These are phyloP conservation scores for Cichorium intybus DNA, from an alignment of 140 eudicot species.

Conservation along the genomic window DNA sequence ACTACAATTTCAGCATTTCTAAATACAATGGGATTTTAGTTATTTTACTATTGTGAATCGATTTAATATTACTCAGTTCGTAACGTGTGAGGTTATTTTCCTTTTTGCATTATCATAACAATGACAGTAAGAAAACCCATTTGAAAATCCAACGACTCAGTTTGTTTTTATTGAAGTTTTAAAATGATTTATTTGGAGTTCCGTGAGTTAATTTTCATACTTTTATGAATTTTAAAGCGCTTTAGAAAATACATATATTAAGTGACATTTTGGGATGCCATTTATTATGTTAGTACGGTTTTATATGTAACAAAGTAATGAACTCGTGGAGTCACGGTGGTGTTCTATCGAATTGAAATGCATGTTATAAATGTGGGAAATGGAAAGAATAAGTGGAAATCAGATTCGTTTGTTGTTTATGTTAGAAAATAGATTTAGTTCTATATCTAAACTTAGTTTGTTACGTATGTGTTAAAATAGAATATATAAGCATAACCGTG, in stretches of 20 bases:
- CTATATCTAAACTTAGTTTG: neutral
- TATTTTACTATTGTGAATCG: too few species aligned
- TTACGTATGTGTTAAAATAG: neutral
- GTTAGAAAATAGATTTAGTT: neutral
- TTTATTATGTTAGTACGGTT: neutral
- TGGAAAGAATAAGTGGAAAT: neutral
- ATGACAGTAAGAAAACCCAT: neutral
- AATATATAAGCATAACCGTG: neutral
- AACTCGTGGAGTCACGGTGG: neutral
- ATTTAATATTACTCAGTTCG: too few species aligned
- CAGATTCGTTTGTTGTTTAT: neutral
- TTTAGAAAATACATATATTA: too few species aligned
- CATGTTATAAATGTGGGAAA: neutral
- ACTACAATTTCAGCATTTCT: too few species aligned
- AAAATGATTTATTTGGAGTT: neutral
- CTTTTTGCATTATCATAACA: too few species aligned
- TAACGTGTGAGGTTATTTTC: too few species aligned
- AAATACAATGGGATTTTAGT: too few species aligned
- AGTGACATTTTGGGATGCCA: too few species aligned
- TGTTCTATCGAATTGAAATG: neutral
- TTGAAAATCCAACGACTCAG: neutral
- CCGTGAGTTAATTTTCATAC: slow-evolving; percentile 1
- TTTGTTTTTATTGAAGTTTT: neutral
- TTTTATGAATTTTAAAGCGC: too few species aligned
- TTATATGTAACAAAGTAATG: neutral